phyloP scores from a whole-genome alignment of 306 rosid species.

The Ormosia semicastrata region DNA sequence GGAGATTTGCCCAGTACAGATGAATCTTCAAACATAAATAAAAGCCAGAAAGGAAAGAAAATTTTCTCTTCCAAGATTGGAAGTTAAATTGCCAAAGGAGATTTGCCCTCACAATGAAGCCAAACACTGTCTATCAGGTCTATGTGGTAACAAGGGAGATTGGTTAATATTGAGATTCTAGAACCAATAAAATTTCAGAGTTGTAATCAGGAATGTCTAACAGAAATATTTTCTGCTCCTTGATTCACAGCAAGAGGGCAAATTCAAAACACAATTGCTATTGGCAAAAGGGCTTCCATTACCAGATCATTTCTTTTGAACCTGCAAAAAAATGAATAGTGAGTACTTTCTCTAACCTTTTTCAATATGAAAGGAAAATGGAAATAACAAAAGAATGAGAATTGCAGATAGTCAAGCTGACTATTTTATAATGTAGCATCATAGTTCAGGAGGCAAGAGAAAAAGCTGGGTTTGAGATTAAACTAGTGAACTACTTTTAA shows the following conservation, averaged over 20 bases:
- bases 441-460: constrained; percentile 11
- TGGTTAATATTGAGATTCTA: constrained; percentile 28
- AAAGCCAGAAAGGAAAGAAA: constrained; percentile 6
- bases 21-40: constrained; percentile 31
- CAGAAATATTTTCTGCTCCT: constrained; percentile 39
- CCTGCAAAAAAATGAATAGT: constrained; percentile 48
- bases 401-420: constrained; percentile 12
- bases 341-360: not conserved
- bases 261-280: constrained; percentile 20
- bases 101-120: constrained; percentile 53
- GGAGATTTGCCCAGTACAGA: constrained; percentile 73
- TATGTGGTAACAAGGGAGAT: constrained; percentile 31
- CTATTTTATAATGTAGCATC: not conserved
- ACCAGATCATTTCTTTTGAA: constrained; percentile 34
- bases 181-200: constrained; percentile 37
- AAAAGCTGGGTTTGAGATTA: not conserved
- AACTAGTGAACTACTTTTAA: not conserved
- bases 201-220: constrained; percentile 28
- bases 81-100: constrained; percentile 66
- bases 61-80: constrained; percentile 24
- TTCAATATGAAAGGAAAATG: not conserved
- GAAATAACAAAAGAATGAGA: constrained; percentile 22
- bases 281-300: constrained; percentile 28
- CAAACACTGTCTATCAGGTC: constrained; percentile 21
- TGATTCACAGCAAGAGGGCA: constrained; percentile 37